Base-by-base conservation (phyloP, 768 basidiomycete species). In the Tephrocybe sp. region DNA sequence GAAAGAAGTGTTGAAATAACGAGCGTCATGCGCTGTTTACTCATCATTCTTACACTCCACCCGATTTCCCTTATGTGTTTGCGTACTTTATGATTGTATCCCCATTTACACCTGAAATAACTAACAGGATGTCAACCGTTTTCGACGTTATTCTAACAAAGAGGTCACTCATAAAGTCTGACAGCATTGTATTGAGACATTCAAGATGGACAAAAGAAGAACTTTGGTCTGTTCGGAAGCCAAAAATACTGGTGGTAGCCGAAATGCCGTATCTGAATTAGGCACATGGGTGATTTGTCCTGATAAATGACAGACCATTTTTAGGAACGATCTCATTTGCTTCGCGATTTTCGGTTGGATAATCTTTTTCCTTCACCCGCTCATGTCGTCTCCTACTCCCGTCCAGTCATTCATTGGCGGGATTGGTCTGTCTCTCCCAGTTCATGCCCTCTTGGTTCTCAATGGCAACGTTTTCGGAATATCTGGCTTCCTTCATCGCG, bases 401-500 rank as follows among this genome's bases (percentile, higher is more conserved):
- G 58, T 81, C 23, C 72, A 74, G 43, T 81, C 83, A 17, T 72
- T 84, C 48, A 61, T 84, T 18, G 83, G 83, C 15, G 84, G 84
- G 6, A 45, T 81, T 23, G 72, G 75, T 39, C 68, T 85, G 18
- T 66, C 81, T 20, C 44, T 84, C 28, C 72, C 84, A 1, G 74
- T 77, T 2, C 78, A 84, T 56, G 64, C 76, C 14, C 67, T 85
- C 4, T 63, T 81, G 25, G 60, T 80, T 12, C 69, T 83, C 34
- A 84, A 82, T 50, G 81, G 83, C 20, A 71, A 68, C 50, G 74
- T 78, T 41, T 80, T 83, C 54, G 84, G 84, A 1, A 77, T 85
- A 46, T 84, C 83, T 21, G 82, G 83, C 15, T 84, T 84, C 55
- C 58, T 85, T 2, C 79, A 84, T 61, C 71, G 75, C 42, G 73